Evolutionary conservation across 2,329 filamentous ascomycete genomes (phyloP).

Genomic region (Nemania sp.): DNA sequence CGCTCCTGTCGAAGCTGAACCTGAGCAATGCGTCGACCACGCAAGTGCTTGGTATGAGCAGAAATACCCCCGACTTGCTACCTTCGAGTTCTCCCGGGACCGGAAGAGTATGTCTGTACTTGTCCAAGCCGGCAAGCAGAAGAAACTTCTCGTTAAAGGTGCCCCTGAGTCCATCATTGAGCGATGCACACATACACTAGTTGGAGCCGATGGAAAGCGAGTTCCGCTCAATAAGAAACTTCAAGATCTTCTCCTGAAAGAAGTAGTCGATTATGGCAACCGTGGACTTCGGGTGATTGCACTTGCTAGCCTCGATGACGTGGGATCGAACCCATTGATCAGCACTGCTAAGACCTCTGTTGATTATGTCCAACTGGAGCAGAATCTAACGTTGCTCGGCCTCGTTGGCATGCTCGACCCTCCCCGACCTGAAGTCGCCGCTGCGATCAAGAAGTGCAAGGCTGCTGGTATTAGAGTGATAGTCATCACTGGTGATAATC

Average conservation of each 20-base stretch:
- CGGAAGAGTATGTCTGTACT: slow-evolving; percentile 99
- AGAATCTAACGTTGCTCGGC: slow-evolving; percentile 91
- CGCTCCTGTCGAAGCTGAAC: slow-evolving; percentile 56
- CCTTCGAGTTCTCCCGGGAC: slow-evolving; percentile 96
- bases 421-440: slow-evolving; percentile 86
- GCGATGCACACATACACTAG: slow-evolving; percentile 79
- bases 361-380: slow-evolving; percentile 86
- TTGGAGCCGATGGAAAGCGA: slow-evolving; percentile 78
- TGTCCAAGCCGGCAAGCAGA: slow-evolving; percentile 67
- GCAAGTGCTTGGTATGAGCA: slow-evolving; percentile 85
- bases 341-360: slow-evolving; percentile 76
- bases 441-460: slow-evolving; percentile 85
- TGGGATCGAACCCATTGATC: slow-evolving; percentile 70
- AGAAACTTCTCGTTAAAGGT: slow-evolving; percentile 92
- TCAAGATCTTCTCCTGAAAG: slow-evolving; percentile 69
- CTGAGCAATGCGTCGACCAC: slow-evolving; percentile 73
- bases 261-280: slow-evolving; percentile 89
- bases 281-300: slow-evolving; percentile 93
- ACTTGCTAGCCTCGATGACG: slow-evolving; percentile 79
- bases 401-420: slow-evolving; percentile 97
- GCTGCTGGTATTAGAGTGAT: slow-evolving; percentile 94
- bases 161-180: slow-evolving; percentile 94
- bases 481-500: slow-evolving; percentile 97
- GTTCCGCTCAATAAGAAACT: slow-evolving; percentile 73
- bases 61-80: slow-evolving; percentile 73